A percentile compares a stretch with the other conserved stretches of the same genome.
phyloP scores from a whole-genome alignment of 257 asterid species.

The Nicotiana knightiana region DNA sequence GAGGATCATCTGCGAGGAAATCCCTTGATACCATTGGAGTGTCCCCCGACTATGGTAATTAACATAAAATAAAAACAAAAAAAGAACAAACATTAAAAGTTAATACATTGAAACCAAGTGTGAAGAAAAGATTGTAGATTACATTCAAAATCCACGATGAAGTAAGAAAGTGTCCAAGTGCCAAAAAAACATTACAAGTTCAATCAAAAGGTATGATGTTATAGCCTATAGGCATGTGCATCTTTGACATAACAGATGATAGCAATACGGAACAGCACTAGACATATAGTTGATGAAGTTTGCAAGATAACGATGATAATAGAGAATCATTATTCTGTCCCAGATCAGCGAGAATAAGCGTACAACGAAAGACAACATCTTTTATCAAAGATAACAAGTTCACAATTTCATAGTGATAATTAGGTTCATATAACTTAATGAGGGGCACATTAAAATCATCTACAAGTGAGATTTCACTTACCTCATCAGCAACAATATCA shows the following conservation, averaged over 20 bases:
- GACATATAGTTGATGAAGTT: background rate
- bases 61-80: background rate
- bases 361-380: background rate
- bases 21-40: conserved; percentile 52
- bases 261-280: background rate
- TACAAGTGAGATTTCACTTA: conserved; percentile 35
- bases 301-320: background rate
- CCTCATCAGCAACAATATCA: conserved; percentile 90
- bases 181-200: background rate
- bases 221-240: background rate
- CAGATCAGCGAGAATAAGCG: background rate
- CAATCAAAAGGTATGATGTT: background rate
- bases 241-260: background rate
- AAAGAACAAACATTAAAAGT: background rate
- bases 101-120: background rate
- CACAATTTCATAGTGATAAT: background rate
- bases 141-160: background rate
- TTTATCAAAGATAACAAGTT: background rate
- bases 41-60: conserved; percentile 50
- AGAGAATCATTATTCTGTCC: background rate
- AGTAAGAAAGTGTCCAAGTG: background rate
- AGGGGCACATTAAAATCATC: background rate
- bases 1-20: conserved; percentile 45
- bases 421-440: background rate
- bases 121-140: background rate